Evolutionary conservation across 176 grass and related monocot genomes (phyloP).

Genomic region (Hyparrhenia diplandra): DNA sequence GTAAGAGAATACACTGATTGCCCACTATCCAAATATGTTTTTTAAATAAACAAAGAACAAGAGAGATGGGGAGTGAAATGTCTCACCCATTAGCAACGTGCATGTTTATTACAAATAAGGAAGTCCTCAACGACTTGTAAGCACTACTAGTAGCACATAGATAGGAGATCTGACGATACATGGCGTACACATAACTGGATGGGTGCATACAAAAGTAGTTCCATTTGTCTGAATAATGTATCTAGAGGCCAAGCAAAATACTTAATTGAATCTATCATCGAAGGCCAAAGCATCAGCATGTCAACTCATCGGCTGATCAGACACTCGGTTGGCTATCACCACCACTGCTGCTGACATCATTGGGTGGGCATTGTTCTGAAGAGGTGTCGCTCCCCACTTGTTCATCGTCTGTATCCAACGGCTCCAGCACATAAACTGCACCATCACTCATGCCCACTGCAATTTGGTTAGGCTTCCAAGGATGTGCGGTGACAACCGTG

Average conservation of each 20-base stretch:
- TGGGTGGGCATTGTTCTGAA: background rate
- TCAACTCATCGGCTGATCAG: conserved; percentile 26
- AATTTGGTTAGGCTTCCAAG: conserved; percentile 48
- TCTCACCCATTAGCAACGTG: no score
- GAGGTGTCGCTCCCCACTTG: background rate
- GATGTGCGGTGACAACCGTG: conserved; percentile 30
- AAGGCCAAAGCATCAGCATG: background rate
- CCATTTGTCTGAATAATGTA: no score
- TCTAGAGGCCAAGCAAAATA: background rate
- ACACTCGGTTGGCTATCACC: background rate
- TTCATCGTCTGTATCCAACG: conserved; percentile 21
- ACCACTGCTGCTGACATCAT: conserved; percentile 18
- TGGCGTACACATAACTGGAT: no score
- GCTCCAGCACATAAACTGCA: conserved; percentile 46
- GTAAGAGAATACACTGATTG: no score
- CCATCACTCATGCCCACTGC: conserved; percentile 55
- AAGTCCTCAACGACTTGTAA: no score
- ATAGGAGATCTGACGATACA: no score
- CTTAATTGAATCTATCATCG: background rate
- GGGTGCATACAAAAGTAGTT: no score
- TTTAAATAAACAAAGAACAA: no score
- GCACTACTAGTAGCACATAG: no score
- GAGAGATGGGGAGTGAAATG: no score
- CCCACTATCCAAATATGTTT: no score
- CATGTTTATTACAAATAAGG: no score